Evolutionary conservation across 441 rosid genomes (phyloP), one percentile per base, ranked within the genome.

Genomic region (Erysimum cheiri): DNA sequence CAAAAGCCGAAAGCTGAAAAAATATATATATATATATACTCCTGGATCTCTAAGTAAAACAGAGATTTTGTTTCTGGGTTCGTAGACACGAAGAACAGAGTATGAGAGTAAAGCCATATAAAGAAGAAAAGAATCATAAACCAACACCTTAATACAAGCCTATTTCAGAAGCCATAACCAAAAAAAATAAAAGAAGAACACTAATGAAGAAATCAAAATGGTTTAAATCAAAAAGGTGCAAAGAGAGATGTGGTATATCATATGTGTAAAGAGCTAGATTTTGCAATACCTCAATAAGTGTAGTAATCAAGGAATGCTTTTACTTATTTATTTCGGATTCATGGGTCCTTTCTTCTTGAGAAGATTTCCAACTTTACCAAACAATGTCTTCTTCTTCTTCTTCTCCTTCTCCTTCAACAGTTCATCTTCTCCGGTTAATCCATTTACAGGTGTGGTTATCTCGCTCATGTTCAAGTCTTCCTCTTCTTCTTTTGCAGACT

Each of bases 291-390:
- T 43, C 63, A 43, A 28, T 52, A 10, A 33, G 22, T 64, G n/a
- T 24, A 64, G 26, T 56, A 56, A 50, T 59, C 19, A 67, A 66
- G 22, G 54, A n/a, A 67, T 41, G 48, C 5, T 60, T 64, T 57
- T 17, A 36, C 36, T 70, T 33, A 28, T 44, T 70, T 33, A 70
- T 33, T 52, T 75, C 39, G 69, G 74, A 40, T 57, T 75, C 66
- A 15, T 19, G 6, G 75, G 3, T 63, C 87, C 81, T 80, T 87
- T 92, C 91, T 94, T 92, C 85, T 92, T 92, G 6, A 92, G 92
- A 72, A 94, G 85, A 75, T 83, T 87, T 62, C 98, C 94, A 19
- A 95, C 90, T 80, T 95, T 95, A 44, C 81, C 82, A 36, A 92
- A 86, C 81, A 95, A 74, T 11, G 93, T 90, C 74, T 90, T 92